These are phyloP conservation scores for Vitellaria paradoxa DNA, from an alignment of 179 eudicot species.

Conservation along the genomic window DNA sequence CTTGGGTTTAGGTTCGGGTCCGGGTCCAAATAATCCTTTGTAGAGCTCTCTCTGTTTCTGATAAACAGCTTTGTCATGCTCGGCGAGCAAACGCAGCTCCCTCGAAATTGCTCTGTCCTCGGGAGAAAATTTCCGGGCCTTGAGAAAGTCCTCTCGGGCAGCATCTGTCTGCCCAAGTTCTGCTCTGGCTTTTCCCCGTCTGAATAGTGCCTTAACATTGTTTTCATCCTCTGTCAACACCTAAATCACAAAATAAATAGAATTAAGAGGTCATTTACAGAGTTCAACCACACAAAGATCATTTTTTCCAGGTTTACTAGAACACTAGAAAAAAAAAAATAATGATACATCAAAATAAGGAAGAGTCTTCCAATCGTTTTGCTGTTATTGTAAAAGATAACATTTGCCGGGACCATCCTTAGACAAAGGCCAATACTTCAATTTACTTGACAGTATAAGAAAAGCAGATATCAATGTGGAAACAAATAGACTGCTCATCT, in stretches of 20 bases:
- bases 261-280: background rate
- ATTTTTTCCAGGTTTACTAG: background rate
- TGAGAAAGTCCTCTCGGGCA: conserved; percentile 81
- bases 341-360: too few species aligned
- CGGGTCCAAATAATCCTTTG: conserved; percentile 86
- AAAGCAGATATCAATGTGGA: background rate
- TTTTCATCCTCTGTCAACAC: conserved; percentile 80
- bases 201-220: conserved; percentile 82
- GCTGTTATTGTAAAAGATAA: background rate
- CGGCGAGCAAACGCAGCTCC: conserved; percentile 71
- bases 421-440: conserved; percentile 8
- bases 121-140: conserved; percentile 82
- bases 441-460: background rate
- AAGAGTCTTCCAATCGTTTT: background rate
- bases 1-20: conserved; percentile 75
- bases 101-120: conserved; percentile 72
- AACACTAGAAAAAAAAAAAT: background rate
- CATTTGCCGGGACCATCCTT: conserved; percentile 19
- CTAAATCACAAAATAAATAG: conserved; percentile 10
- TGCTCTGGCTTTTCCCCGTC: conserved; percentile 89
- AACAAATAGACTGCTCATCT: background rate
- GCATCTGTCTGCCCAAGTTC: conserved; percentile 96
- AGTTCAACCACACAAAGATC: conserved; percentile 2
- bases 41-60: conserved; percentile 92
- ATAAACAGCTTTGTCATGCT: conserved; percentile 87